Conservation (phyloP, 2,329 filamentous ascomycete species). For the Ilyonectria sp. region DNA sequence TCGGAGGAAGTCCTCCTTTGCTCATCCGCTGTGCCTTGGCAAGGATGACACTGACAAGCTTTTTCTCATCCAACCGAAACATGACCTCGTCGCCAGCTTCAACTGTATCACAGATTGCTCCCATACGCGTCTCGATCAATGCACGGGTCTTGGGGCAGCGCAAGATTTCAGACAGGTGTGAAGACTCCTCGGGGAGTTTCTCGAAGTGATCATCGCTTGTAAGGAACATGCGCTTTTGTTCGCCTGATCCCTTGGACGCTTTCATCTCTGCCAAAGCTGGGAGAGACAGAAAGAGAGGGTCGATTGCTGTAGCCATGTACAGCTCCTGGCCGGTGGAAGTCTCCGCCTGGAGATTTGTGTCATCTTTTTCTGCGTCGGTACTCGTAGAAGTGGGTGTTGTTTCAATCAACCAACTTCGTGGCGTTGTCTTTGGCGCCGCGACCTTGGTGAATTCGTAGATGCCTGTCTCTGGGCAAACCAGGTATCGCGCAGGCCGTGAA, state of each 20-base stretch:
- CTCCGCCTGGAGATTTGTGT: slow-evolving; percentile 41
- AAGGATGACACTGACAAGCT: slow-evolving; percentile 76
- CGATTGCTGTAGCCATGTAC: slow-evolving; percentile 87
- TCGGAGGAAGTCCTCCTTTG: slow-evolving; percentile 77
- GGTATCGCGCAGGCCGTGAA: slow-evolving; percentile 69
- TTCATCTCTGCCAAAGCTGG: slow-evolving; percentile 73
- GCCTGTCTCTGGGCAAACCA: slow-evolving; percentile 73
- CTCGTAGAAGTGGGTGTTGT: slow-evolving; percentile 36
- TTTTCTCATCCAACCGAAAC: slow-evolving; percentile 83
- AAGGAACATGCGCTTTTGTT: slow-evolving; percentile 75
- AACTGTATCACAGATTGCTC: slow-evolving; percentile 82
- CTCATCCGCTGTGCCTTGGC: slow-evolving; percentile 81
- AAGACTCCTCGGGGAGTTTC: slow-evolving; percentile 66
- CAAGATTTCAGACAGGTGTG: slow-evolving; percentile 73
- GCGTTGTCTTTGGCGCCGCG: slow-evolving; percentile 65
- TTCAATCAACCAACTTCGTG: slow-evolving; percentile 75
- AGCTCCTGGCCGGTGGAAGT: slow-evolving; percentile 79
- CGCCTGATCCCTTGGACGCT: slow-evolving; percentile 58
- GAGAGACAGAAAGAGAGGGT: slow-evolving; percentile 87
- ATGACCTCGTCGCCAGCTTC: slow-evolving; percentile 88
- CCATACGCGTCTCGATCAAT: slow-evolving; percentile 76
- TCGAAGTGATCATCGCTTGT: slow-evolving; percentile 82
- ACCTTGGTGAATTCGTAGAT: slow-evolving; percentile 77
- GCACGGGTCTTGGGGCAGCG: slow-evolving; percentile 61
- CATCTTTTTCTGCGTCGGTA: slow-evolving; percentile 37